Conservation (phyloP, 805 yeast species). For the Lachancea mirantina region DNA sequence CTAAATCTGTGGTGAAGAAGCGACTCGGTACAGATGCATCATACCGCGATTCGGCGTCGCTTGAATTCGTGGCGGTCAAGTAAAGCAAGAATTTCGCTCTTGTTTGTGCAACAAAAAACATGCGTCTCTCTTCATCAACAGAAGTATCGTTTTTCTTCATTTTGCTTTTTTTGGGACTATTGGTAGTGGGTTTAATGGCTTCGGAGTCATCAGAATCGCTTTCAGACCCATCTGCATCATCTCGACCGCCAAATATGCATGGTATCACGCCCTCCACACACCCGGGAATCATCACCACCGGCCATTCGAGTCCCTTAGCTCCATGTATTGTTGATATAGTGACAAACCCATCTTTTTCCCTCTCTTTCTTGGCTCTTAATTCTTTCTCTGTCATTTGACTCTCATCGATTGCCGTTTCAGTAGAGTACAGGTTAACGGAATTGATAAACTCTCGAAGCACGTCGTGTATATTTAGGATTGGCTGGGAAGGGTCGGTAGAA, state of each 20-base stretch:
- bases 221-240: conserved; percentile 22
- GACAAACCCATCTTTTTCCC: conserved; percentile 31
- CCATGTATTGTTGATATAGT: conserved; percentile 81
- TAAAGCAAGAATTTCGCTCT: conserved; percentile 61
- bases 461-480: conserved; percentile 9
- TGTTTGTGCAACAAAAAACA: conserved; percentile 83
- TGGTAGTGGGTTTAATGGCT: conserved; percentile 9
- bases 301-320: conserved; percentile 95
- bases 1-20: conserved; percentile 24
- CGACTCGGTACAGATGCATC: conserved; percentile 24
- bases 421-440: conserved; percentile 32
- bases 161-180: conserved; percentile 9
- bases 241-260: conserved; percentile 39
- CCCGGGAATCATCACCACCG: conserved; percentile 77
- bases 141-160: conserved; percentile 16
- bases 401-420: conserved; percentile 14
- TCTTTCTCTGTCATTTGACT: conserved; percentile 12
- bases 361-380: conserved; percentile 9
- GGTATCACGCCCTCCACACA: conserved; percentile 63
- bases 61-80: conserved; percentile 28
- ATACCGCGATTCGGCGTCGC: conserved; percentile 14
- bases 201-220: conserved; percentile 10
- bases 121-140: conserved; percentile 71
- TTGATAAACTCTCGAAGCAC: conserved; percentile 30
- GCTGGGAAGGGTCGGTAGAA: not conserved